Evolutionary conservation across 2,329 filamentous ascomycete genomes (phyloP).

Genomic region (Grosmannia huntii): DNA sequence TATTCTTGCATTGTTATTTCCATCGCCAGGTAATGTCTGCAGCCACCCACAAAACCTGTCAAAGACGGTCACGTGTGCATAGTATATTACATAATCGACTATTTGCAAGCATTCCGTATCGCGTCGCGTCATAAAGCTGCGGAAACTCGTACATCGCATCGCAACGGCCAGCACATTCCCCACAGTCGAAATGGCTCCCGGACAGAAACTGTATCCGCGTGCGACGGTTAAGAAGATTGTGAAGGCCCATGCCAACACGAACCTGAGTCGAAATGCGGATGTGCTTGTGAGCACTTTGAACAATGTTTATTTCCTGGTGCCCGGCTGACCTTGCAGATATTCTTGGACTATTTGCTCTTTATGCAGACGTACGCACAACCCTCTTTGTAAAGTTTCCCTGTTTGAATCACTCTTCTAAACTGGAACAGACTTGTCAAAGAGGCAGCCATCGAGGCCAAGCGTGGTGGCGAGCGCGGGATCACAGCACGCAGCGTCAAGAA

Average conservation of each 20-base stretch:
- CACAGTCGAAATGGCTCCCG: slow-evolving; percentile 37
- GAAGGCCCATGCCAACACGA: slow-evolving; percentile 74
- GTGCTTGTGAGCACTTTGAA: slow-evolving; percentile 51
- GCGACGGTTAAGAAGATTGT: slow-evolving; percentile 78
- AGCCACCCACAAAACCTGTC: no score
- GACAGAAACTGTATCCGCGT: slow-evolving; percentile 70
- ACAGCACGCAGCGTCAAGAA: slow-evolving; percentile 67
- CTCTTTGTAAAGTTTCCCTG: not conserved
- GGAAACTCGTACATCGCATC: not conserved
- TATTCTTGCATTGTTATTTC: no score
- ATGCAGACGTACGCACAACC: slow-evolving; percentile 44
- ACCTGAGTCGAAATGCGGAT: slow-evolving; percentile 74
- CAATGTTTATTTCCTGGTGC: not conserved
- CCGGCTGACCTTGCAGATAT: slow-evolving; percentile 43
- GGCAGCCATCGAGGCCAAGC: slow-evolving; percentile 62
- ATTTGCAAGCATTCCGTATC: not conserved
- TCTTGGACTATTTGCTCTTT: slow-evolving; percentile 73
- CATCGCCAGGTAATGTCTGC: no score
- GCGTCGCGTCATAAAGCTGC: not conserved
- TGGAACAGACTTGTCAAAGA: slow-evolving; percentile 59
- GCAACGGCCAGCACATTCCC: not conserved
- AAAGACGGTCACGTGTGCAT: not conserved
- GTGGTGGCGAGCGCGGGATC: slow-evolving; percentile 58
- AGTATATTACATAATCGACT: not conserved
- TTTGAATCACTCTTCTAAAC: not conserved